Evolutionary conservation across 768 basidiomycete species (phyloP), one percentile per base, ranked within the genome.

Genomic region (Pleurotus ostreatus): DNA sequence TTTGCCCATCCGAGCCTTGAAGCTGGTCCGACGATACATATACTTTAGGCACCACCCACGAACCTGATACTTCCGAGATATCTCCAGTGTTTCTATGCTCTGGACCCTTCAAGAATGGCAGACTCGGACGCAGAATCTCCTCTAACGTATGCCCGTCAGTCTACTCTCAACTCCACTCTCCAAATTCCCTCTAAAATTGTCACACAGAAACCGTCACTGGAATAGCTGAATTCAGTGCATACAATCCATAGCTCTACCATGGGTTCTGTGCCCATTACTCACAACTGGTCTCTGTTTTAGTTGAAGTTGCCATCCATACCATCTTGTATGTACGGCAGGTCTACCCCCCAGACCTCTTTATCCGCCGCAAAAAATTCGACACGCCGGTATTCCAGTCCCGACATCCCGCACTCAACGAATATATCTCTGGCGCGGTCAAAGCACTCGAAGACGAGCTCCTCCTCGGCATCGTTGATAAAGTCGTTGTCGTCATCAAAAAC

Each of bases 271-370:
- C 3, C 40, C 34, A 56, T 20, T n/a, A 44, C 40, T 41, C 40
- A 41, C 13, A 44, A 8, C 30, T 34, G 30, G 7, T 44, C 8
- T 44, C 41, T 22, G 41, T 25, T 22, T 16, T 7, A 98, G 96
- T 98, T 62, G 96, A 98, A 66, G 90, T 95, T 26, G 91, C 92
- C 8, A 86, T 97, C 58, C 95, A 98, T 66, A 87, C 87, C 3
- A 92, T 98, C 59, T 80, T 98, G 4, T 97, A 92, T 65, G 84
- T 94, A 25, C 86, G 96, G 16, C 88, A 90, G 61, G 78, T 98
- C 49, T 98, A 98, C 64, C 96, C 95, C 0, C 76, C 87, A 43
- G 90, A 91, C 55, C 77, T 97, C 16, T 98, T 98, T 67, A 78
- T 89, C 39, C 81, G 93, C 41, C 80, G 91, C 56, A 89, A 89